Evolutionary conservation across 768 basidiomycete genomes (phyloP).

Genomic region (Nidularia sp.): DNA sequence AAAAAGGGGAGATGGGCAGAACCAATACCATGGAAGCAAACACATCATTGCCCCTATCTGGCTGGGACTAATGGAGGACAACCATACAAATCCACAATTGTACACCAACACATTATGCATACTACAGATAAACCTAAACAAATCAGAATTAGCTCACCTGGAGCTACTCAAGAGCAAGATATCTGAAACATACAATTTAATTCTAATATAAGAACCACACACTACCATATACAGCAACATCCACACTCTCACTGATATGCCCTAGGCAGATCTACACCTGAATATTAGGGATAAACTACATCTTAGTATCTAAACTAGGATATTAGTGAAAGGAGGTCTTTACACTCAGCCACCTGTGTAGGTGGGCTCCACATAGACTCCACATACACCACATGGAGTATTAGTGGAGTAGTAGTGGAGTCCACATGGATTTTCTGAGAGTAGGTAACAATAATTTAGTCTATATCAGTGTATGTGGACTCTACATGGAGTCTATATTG

Average conservation of each 20-base stretch:
- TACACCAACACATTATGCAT: conserved; percentile 6
- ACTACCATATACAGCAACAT: conserved; percentile 8
- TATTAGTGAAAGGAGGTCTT: too few relatives aligned
- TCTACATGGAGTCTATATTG: too few relatives aligned
- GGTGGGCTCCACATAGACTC: too few relatives aligned
- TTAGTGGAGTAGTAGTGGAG: too few relatives aligned
- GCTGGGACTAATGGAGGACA: background rate
- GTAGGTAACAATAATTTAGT: too few relatives aligned
- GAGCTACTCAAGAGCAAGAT: conserved; percentile 8
- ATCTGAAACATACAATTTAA: conserved; percentile 5
- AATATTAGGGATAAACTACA: too few relatives aligned
- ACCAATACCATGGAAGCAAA: background rate
- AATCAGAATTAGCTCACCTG: conserved; percentile 9
- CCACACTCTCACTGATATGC: conserved; percentile 9
- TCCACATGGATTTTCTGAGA: too few relatives aligned
- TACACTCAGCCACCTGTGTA: too few relatives aligned
- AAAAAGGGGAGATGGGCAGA: too few relatives aligned
- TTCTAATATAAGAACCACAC: conserved; percentile 15
- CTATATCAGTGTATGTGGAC: too few relatives aligned
- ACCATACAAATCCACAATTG: background rate
- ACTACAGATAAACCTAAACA: conserved; percentile 7
- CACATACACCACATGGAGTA: too few relatives aligned
- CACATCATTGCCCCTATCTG: background rate
- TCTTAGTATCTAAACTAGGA: too few relatives aligned
- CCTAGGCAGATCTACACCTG: conserved; percentile 9